These are phyloP conservation scores for Zychaea mexicana DNA, from an alignment of 371 early-diverging fungal genomes.

Conservation along the genomic window DNA sequence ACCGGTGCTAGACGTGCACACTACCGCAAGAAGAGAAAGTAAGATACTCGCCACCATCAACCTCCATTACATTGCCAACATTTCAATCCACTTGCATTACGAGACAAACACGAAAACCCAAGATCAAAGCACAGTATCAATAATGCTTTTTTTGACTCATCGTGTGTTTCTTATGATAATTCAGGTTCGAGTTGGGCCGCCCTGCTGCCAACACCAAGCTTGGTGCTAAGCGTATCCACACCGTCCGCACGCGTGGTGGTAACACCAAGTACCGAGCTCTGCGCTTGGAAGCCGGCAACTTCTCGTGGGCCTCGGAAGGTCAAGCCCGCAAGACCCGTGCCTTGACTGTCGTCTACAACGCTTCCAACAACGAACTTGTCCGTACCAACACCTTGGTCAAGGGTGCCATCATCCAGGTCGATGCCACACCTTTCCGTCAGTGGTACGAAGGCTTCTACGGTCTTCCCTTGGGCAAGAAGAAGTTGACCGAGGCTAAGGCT, in stretches of 20 bases:
- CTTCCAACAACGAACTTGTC: constrained; percentile 99
- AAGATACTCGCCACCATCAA: no score
- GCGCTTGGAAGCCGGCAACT: constrained; percentile 97
- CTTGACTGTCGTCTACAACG: constrained; percentile 98
- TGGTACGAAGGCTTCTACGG: constrained; percentile 98
- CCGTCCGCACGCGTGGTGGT: constrained; percentile 96
- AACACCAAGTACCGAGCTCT: constrained; percentile 99
- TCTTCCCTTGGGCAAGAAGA: constrained; percentile 86
- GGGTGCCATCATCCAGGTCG: constrained; percentile 98
- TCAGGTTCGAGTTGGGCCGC: constrained; percentile 98
- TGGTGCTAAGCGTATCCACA: constrained; percentile 92
- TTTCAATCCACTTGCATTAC: no score
- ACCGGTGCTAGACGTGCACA: constrained; percentile 19
- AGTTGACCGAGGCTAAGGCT: constrained; percentile 62
- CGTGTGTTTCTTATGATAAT: no score
- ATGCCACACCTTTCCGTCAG: constrained; percentile 99
- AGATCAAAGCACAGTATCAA: no score
- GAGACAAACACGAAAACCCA: no score
- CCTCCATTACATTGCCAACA: no score
- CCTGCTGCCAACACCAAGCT: constrained; percentile 98
- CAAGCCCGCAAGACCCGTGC: constrained; percentile 96
- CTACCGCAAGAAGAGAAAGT: constrained; percentile 20
- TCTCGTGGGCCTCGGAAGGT: constrained; percentile 97
- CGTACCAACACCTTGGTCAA: constrained; percentile 99
- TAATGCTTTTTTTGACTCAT: no score